Evolutionary conservation across 2,329 filamentous ascomycete species (phyloP), one percentile per base, ranked within the genome.

Genomic region (Penicillium freii): DNA sequence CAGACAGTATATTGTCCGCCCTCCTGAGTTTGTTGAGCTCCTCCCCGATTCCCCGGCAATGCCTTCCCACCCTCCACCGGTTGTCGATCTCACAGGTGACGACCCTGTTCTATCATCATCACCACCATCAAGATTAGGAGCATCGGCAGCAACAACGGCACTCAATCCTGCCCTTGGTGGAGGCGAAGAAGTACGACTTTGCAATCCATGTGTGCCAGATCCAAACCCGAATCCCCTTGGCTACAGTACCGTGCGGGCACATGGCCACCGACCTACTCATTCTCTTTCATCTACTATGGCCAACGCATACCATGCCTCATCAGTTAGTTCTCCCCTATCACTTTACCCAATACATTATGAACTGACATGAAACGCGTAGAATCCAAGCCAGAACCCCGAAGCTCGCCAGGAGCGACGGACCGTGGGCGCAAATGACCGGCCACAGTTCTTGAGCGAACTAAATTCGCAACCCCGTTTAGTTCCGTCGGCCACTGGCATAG

Each of bases 1-100:
- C 1, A 85, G 92, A 63, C 90, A 94, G 70, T 97, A 91, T 72
- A 96, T 97, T 63, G 92, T 97, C 27, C 88, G 88, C 47, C 89
- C 90, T 3, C 88, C 89, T 1, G 78, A 82, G 57, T 68, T 75
- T 42, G 27, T 42, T 21, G 53, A 39, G 59, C 66, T 72, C 60
- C 63, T 75, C 59, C 68, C 67, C 78, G 64, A 72, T 74, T 60
- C 68, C 72, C 80, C 60, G 68, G 75, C 53, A 69, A 81, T 60
- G 65, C 75, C 45, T 68, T 51, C 58, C 6, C 69, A 61, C 76
- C 77, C 67, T 68, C 76, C 65, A 77, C 67, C 78, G 73, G 58
- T 78, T n/a, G 69, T 81, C 40, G 78, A 81, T 68, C 69, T 81
- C 11, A 80, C 78, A 34, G 72, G 70, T 23, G 77, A 80, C 23